Percentiles rank a stretch among this genome's conserved stretches.
Conservation (phyloP, 345 rosid genomes). For the Hibiscus tridactylites region DNA sequence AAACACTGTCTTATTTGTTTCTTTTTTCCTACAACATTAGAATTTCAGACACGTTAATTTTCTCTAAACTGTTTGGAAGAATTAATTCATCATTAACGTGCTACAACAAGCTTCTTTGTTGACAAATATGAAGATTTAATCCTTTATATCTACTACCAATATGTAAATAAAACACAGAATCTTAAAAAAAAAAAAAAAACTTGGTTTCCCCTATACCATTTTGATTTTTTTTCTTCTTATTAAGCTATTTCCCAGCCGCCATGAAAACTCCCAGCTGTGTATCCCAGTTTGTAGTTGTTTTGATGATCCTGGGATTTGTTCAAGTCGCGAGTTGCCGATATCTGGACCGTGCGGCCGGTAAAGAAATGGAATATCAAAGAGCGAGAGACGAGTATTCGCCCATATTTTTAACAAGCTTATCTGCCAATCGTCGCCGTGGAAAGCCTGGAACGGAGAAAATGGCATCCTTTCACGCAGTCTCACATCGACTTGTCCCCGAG, state of each 20-base stretch:
- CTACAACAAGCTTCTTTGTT: slow-evolving; percentile 1
- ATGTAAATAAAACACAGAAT: neutral
- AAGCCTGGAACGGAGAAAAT: neutral
- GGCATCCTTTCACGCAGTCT: slow-evolving; percentile 4
- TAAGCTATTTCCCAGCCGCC: neutral
- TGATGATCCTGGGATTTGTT: slow-evolving; percentile 9
- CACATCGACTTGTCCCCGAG: slow-evolving; percentile 20
- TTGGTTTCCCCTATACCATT: neutral
- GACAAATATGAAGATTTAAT: neutral
- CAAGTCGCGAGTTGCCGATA: slow-evolving; percentile 11
- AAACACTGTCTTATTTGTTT: neutral
- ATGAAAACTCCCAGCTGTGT: slow-evolving; percentile 11
- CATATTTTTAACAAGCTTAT: slow-evolving; percentile 1
- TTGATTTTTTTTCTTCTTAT: neutral
- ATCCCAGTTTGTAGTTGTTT: neutral
- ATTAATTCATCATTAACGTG: neutral
- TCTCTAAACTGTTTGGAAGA: neutral
- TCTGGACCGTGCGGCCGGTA: neutral
- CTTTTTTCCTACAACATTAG: neutral
- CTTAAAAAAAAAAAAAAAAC: neutral
- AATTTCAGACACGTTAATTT: no score
- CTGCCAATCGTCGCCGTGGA: slow-evolving; percentile 8
- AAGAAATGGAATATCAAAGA: slow-evolving; percentile 7
- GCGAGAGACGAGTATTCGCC: slow-evolving; percentile 1
- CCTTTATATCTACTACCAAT: neutral